phyloP scores from a whole-genome alignment of 805 yeast genomes.

The Candida tibetensis region DNA sequence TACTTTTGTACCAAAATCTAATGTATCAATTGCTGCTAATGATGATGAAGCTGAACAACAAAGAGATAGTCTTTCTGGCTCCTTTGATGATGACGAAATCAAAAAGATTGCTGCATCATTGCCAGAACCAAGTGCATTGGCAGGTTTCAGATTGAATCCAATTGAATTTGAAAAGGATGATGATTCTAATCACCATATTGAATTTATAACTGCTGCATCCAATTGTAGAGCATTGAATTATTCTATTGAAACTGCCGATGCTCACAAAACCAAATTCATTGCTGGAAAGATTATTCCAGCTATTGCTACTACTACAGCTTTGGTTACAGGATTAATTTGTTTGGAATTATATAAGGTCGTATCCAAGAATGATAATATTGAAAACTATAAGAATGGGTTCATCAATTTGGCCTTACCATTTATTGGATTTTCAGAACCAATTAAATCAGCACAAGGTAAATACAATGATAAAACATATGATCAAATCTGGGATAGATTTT shows the following conservation, averaged over 20 bases:
- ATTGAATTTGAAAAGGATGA: conserved; percentile 98
- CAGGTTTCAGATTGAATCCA: conserved; percentile 83
- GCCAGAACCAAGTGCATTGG: conserved; percentile 85
- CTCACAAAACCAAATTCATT: conserved; percentile 87
- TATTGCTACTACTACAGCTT: conserved; percentile 97
- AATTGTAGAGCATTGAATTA: conserved; percentile 94
- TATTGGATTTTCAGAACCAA: conserved; percentile 95
- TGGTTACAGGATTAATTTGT: conserved; percentile 93
- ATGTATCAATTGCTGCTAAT: conserved; percentile 75
- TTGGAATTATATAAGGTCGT: conserved; percentile 89
- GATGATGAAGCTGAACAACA: conserved; percentile 90
- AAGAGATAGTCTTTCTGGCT: conserved; percentile 40
- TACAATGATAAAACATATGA: conserved; percentile 80
- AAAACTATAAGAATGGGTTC: conserved; percentile 89
- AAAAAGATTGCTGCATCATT: conserved; percentile 68
- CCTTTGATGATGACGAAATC: conserved; percentile 60
- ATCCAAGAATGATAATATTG: conserved; percentile 70
- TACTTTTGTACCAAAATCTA: conserved; percentile 72
- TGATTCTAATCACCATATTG: conserved; percentile 94
- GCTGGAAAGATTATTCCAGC: conserved; percentile 99
- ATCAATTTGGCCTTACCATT: conserved; percentile 91
- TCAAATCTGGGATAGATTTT: conserved; percentile 94
- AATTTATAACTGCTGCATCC: conserved; percentile 93
- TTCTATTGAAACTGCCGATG: conserved; percentile 83
- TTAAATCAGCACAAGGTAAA: conserved; percentile 76